Percentiles rank a stretch among this genome's conserved stretches.
Conservation (phyloP, 202 grass and related monocot species). For the Panicum hallii region DNA sequence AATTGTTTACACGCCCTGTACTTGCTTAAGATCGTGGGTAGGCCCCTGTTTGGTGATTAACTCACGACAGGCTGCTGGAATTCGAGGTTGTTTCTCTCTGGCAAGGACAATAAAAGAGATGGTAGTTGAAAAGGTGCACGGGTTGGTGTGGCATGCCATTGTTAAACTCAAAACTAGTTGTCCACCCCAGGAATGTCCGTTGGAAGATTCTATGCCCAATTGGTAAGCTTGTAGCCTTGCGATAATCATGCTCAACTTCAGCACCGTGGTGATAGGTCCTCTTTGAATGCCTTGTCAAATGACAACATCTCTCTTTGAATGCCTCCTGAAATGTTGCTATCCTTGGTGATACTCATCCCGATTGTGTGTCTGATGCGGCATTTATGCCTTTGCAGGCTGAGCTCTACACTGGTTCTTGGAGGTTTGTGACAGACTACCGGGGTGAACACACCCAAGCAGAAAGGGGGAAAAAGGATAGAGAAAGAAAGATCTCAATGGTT, state of each 20-base stretch:
- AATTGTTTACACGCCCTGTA: background rate
- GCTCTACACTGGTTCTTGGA: constrained; percentile 33
- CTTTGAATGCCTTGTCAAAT: constrained; percentile 40
- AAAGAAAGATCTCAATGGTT: background rate
- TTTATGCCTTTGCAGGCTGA: constrained; percentile 37
- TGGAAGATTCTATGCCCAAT: constrained; percentile 31
- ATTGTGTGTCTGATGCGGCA: constrained; percentile 26
- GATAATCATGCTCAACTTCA: constrained; percentile 18
- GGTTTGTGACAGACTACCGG: background rate
- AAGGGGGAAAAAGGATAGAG: background rate
- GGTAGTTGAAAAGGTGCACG: constrained; percentile 34
- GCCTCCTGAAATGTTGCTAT: constrained; percentile 1
- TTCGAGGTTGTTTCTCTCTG: constrained; percentile 14
- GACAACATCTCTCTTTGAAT: constrained; percentile 33
- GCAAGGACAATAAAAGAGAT: constrained; percentile 30
- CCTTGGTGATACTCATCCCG: background rate
- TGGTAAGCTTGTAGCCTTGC: constrained; percentile 26
- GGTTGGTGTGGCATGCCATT: constrained; percentile 31
- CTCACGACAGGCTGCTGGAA: constrained; percentile 7
- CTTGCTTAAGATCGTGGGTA: constrained; percentile 6
- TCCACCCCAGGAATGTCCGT: constrained; percentile 32
- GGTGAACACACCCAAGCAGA: background rate
- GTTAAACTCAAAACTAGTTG: constrained; percentile 32
- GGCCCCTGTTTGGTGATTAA: constrained; percentile 17
- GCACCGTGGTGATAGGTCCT: background rate